Conservation (phyloP, 495 filamentous ascomycete genomes). For the Aspergillus steynii region DNA sequence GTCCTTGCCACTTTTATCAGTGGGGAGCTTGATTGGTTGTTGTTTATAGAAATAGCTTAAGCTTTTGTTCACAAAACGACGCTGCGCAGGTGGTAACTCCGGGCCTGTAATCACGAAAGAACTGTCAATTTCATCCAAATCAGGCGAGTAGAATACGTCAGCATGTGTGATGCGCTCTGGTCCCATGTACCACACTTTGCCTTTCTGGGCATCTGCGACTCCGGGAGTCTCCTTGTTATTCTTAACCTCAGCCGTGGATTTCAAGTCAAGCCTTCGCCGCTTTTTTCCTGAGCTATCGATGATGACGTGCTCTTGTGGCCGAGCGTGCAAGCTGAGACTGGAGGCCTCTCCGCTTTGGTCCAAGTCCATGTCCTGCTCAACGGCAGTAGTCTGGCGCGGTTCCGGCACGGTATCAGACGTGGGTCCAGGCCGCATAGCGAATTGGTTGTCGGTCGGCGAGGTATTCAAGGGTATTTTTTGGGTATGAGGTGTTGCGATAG, state of each 20-base stretch:
- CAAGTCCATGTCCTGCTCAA: background rate
- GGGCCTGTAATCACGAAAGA: conserved; percentile 21
- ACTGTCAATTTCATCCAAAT: conserved; percentile 15
- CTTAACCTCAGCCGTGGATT: background rate
- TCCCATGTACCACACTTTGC: conserved; percentile 33
- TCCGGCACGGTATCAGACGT: background rate
- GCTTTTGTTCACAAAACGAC: conserved; percentile 27
- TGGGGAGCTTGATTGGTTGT: conserved; percentile 15
- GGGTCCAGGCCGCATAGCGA: background rate
- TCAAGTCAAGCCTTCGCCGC: conserved; percentile 35
- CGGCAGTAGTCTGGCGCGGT: background rate
- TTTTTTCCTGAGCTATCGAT: conserved; percentile 44
- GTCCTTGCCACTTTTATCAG: conserved; percentile 3
- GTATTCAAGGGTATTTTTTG: background rate
- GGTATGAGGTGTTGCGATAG: background rate
- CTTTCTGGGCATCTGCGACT: background rate
- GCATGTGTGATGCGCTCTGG: conserved; percentile 18
- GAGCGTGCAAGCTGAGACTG: conserved; percentile 6
- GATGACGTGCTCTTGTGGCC: conserved; percentile 26
- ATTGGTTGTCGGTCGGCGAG: background rate
- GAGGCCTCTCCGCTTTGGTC: conserved; percentile 1
- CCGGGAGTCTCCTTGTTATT: conserved; percentile 1
- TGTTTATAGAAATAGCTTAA: conserved; percentile 27
- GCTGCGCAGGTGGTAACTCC: conserved; percentile 23
- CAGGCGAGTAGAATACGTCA: conserved; percentile 27